Base-by-base conservation (phyloP, 768 basidiomycete species). In the Phanerochaete sordida region DNA sequence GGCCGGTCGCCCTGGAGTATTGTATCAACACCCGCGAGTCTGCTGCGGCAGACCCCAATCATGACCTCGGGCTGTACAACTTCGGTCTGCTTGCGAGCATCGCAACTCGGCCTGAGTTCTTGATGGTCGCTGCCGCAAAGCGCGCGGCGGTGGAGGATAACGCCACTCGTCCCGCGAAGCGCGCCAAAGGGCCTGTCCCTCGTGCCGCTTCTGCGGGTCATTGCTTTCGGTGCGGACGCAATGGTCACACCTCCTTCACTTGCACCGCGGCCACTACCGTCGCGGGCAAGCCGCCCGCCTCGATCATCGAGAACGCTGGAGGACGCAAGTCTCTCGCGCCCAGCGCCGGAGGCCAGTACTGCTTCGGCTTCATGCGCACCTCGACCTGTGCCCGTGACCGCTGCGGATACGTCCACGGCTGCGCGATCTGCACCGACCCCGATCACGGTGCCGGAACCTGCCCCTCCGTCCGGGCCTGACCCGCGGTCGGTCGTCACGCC, bases 401-500 rank as follows among this genome's bases (percentile, higher is more conserved):
- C 48, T 52, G 51, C 51, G n/a, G n/a, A 30, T 21, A 30, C 51
- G 2, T 7, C 19, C 51, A 52, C 31, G 51, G 3, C 30, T 52
- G 51, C 51, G n/a, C 16, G 12, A 52, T 52, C 51, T 52, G 51
- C 31, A 6, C 5, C 6, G 5, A 9, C 23, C 7, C 51, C 21
- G 28, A 19, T 1, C 51, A 52, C 13, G 51, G 51, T 30, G 51
- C 51, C 33, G 51, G 51, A n/a, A n/a, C n/a, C n/a, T n/a, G n/a
- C 30, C 2, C 2, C 16, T 52, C 30, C 51, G 27, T 2, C 30
- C 51, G 19, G 9, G 51, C 31, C 16, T 74, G 73, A 77, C 62
- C 73, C 74, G 1, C 66, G 72, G 3, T 16, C 3, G 0, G 74
- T 78, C 0, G 59, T 67, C 9, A 74, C 74, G 0, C 75, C 76